Evolutionary conservation across 2,329 filamentous ascomycete genomes (phyloP).

Genomic region (Penicillium olsonii): DNA sequence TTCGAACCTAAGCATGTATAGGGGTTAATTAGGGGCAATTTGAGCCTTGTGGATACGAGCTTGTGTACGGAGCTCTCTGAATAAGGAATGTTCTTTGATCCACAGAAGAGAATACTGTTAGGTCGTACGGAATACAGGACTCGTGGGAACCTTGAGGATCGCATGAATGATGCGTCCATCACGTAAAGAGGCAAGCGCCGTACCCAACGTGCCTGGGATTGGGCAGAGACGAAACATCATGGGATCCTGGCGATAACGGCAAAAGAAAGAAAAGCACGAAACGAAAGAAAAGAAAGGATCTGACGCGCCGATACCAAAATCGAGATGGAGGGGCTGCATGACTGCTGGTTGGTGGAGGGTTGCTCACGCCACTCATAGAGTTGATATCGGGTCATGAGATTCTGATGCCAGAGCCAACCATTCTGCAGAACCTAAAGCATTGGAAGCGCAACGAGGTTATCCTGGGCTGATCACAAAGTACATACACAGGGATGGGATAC

Average conservation of each 20-base stretch:
- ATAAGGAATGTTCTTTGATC: neutral
- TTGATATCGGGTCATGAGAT: constrained; percentile 12
- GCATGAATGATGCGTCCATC: constrained; percentile 6
- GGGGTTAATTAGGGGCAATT: constrained; percentile 22
- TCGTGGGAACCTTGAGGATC: neutral
- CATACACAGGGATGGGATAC: constrained; percentile 7
- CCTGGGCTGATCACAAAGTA: constrained; percentile 3
- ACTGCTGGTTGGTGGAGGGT: constrained; percentile 8
- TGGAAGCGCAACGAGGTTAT: neutral
- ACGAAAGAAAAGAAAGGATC: neutral
- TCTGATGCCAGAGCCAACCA: constrained; percentile 5
- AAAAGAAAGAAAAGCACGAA: no score
- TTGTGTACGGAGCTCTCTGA: neutral
- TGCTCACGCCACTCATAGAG: constrained; percentile 11
- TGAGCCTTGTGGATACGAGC: neutral
- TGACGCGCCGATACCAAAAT: constrained; percentile 7
- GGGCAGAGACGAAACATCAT: constrained; percentile 1
- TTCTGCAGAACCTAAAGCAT: constrained; percentile 1
- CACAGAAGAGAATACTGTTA: neutral
- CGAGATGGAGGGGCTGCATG: constrained; percentile 8
- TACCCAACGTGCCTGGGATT: neutral
- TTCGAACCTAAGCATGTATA: constrained; percentile 8
- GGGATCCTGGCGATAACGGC: constrained; percentile 2
- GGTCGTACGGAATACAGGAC: neutral
- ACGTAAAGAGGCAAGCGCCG: constrained; percentile 2